These are phyloP conservation scores for Camillea tinctor DNA, from an alignment of 2,329 filamentous ascomycete genomes.

Conservation along the genomic window DNA sequence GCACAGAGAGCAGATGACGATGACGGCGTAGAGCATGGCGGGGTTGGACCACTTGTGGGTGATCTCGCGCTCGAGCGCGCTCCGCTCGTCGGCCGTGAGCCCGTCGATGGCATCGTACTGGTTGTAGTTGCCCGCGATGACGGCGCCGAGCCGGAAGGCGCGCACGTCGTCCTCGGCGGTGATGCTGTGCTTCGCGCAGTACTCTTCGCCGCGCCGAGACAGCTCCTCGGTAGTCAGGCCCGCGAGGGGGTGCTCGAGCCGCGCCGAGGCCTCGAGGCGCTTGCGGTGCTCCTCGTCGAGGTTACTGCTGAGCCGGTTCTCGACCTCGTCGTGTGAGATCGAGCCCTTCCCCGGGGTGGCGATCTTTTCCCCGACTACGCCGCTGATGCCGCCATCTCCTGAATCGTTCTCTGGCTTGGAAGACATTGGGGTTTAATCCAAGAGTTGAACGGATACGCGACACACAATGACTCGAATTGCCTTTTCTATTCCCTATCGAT, in stretches of 20 bases:
- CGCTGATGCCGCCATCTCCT: not conserved
- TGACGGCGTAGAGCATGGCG: constrained; percentile 61
- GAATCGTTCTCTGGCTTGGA: constrained; percentile 11
- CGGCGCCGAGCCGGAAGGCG: constrained; percentile 59
- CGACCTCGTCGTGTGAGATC: constrained; percentile 27
- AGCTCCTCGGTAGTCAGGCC: constrained; percentile 46
- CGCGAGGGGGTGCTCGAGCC: constrained; percentile 42
- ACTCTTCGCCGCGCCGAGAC: constrained; percentile 54
- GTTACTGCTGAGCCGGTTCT: constrained; percentile 21
- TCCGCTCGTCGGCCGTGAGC: constrained; percentile 57
- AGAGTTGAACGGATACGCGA: no score
- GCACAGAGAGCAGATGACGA: constrained; percentile 44
- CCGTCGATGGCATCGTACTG: constrained; percentile 49
- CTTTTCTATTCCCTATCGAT: not conserved
- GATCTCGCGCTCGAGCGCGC: constrained; percentile 58
- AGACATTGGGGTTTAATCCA: constrained; percentile 11
- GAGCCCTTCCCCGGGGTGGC: constrained; percentile 24
- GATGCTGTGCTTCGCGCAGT: constrained; percentile 55
- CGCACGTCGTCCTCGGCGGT: constrained; percentile 55
- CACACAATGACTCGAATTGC: not conserved
- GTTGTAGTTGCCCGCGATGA: constrained; percentile 53
- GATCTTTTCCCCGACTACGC: constrained; percentile 12
- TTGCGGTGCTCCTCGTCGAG: constrained; percentile 27
- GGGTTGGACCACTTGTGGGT: constrained; percentile 70
- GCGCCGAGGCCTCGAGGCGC: constrained; percentile 36